phyloP scores from a whole-genome alignment of 176 grass and related monocot species.

The Themeda triandra region DNA sequence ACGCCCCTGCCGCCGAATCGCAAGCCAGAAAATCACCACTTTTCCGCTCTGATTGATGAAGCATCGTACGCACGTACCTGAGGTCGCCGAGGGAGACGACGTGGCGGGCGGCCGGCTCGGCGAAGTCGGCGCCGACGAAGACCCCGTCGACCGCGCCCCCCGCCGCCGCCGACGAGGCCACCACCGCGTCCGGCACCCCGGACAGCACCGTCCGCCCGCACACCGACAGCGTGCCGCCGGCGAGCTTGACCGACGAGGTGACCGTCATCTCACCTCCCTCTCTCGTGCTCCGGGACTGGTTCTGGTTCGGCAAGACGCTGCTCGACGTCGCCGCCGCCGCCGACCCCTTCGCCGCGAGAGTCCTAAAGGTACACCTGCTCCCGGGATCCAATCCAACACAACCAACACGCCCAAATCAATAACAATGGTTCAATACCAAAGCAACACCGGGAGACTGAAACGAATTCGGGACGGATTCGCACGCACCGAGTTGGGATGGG shows the following conservation, averaged over 20 bases:
- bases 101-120: conserved; percentile 40
- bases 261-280: conserved; percentile 62
- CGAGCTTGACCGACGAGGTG: conserved; percentile 49
- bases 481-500: background rate
- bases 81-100: conserved; percentile 72
- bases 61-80: conserved; percentile 30
- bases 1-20: too few species aligned
- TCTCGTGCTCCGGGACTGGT: background rate
- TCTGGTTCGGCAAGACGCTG: background rate
- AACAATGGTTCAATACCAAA: background rate
- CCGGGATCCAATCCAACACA: background rate
- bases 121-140: conserved; percentile 69
- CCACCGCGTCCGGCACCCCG: conserved; percentile 51
- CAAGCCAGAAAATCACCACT: background rate
- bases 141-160: conserved; percentile 63
- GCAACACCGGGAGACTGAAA: background rate
- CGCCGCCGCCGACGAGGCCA: conserved; percentile 49
- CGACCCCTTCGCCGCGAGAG: background rate
- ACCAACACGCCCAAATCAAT: background rate
- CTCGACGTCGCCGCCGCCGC: background rate
- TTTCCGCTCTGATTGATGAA: background rate
- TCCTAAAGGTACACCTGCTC: background rate
- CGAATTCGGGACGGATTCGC: background rate
- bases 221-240: conserved; percentile 46
- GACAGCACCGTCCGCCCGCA: conserved; percentile 52